A percentile compares a stretch with the other conserved stretches of the same genome.
These are phyloP conservation scores for Polyplosphaeria fusca DNA, from an alignment of 495 filamentous ascomycete genomes.

Conservation along the genomic window DNA sequence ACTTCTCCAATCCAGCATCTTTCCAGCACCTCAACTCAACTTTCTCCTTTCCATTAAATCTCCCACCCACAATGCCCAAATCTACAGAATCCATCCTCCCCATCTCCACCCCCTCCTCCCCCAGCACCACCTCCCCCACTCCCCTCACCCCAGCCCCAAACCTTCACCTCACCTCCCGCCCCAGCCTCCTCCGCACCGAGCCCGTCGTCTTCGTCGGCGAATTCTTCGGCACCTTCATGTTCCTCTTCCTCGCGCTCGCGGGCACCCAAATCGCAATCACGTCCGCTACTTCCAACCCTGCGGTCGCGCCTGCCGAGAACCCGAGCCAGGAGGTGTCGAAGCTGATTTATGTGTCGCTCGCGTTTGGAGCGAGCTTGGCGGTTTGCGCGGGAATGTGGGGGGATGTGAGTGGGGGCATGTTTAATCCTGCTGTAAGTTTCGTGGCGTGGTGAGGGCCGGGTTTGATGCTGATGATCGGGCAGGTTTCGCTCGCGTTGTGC, in stretches of 20 bases:
- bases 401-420: slow-evolving; percentile 38
- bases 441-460: neutral
- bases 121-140: neutral
- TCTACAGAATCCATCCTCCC: neutral
- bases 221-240: slow-evolving; percentile 40
- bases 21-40: too few relatives aligned
- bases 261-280: slow-evolving; percentile 36
- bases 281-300: slow-evolving; percentile 5
- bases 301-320: slow-evolving; percentile 16
- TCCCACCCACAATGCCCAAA: neutral
- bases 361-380: slow-evolving; percentile 36
- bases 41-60: neutral
- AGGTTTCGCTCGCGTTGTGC: slow-evolving; percentile 55
- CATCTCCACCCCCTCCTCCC: neutral
- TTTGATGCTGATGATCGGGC: slow-evolving; percentile 30
- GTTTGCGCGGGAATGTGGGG: slow-evolving; percentile 40
- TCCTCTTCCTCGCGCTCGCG: slow-evolving; percentile 39
- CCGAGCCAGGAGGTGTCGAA: slow-evolving; percentile 23
- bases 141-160: neutral
- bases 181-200: slow-evolving; percentile 12
- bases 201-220: slow-evolving; percentile 34
- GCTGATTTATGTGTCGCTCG: slow-evolving; percentile 34
- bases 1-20: neutral
- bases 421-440: slow-evolving; percentile 25
- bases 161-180: neutral